Evolutionary conservation across 2,329 filamentous ascomycete genomes (phyloP).

Genomic region (Cladorrhinum sp.): DNA sequence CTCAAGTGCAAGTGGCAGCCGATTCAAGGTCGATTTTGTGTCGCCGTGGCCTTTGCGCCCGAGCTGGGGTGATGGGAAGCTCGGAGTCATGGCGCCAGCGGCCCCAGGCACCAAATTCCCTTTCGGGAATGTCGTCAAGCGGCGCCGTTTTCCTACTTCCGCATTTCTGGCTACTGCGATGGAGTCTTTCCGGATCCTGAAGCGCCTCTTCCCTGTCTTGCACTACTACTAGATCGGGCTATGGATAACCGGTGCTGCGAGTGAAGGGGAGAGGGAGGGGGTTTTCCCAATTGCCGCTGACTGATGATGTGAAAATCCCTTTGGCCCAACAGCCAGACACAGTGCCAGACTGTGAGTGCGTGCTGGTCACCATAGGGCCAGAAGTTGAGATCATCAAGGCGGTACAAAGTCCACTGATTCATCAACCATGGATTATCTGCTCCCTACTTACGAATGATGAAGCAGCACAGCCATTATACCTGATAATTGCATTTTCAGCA

Average conservation of each 20-base stretch:
- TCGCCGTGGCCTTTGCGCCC: conserved; percentile 8
- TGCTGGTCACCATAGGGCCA: neutral
- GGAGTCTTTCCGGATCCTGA: conserved; percentile 14
- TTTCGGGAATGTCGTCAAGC: conserved; percentile 30
- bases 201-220: conserved; percentile 15
- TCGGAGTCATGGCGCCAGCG: conserved; percentile 19
- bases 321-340: neutral
- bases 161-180: conserved; percentile 19
- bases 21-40: conserved; percentile 14
- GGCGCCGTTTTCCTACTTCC: conserved; percentile 28
- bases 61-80: conserved; percentile 14
- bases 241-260: conserved; percentile 7
- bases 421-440: neutral
- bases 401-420: neutral
- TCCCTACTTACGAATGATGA: neutral
- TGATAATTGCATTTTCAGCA: conserved; percentile 4
- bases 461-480: neutral
- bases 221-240: conserved; percentile 25
- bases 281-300: conserved; percentile 3
- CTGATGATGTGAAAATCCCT: neutral
- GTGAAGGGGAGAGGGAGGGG: neutral
- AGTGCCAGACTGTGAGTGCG: too few relatives aligned
- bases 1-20: conserved; percentile 7
- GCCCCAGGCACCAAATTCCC: conserved; percentile 27
- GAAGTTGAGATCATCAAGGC: neutral